Conservation (phyloP, 2,329 filamentous ascomycete species). For the Dichotomopilus funicola region DNA sequence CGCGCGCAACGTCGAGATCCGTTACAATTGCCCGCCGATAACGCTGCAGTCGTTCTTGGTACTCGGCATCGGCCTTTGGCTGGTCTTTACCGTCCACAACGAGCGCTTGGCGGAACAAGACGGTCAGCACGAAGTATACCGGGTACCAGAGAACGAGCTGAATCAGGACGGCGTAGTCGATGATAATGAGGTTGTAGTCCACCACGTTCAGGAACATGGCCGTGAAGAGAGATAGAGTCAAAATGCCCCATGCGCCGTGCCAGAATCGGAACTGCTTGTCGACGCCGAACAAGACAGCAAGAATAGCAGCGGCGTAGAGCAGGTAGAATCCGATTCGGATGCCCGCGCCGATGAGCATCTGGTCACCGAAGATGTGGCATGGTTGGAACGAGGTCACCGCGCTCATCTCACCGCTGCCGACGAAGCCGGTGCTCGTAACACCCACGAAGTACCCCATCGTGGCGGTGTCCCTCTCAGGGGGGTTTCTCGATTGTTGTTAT, state of each 20-base stretch:
- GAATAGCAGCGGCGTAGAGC: slow-evolving; percentile 21
- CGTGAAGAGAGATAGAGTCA: slow-evolving; percentile 21
- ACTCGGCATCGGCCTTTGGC: slow-evolving; percentile 17
- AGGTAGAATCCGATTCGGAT: slow-evolving; percentile 24
- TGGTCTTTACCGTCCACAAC: slow-evolving; percentile 10
- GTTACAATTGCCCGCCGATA: slow-evolving; percentile 14
- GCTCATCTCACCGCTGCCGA: slow-evolving; percentile 22
- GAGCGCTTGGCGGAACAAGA: slow-evolving; percentile 21
- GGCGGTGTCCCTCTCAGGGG: not conserved
- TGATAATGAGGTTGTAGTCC: slow-evolving; percentile 22
- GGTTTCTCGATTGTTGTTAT: not conserved
- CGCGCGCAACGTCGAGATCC: slow-evolving; percentile 16
- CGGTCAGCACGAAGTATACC: slow-evolving; percentile 22
- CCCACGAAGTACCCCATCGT: slow-evolving; percentile 23
- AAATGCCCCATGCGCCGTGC: slow-evolving; percentile 23
- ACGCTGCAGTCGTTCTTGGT: slow-evolving; percentile 16
- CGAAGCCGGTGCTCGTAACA: slow-evolving; percentile 22
- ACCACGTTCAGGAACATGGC: slow-evolving; percentile 23
- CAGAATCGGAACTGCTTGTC: slow-evolving; percentile 25
- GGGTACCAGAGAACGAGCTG: slow-evolving; percentile 25
- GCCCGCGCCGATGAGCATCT: slow-evolving; percentile 24
- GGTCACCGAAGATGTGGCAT: slow-evolving; percentile 25
- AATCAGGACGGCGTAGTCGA: slow-evolving; percentile 24
- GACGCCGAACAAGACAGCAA: slow-evolving; percentile 21
- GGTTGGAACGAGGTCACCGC: slow-evolving; percentile 23